phyloP scores from a whole-genome alignment of 805 yeast species.

The Saccharomycopsis vini region DNA sequence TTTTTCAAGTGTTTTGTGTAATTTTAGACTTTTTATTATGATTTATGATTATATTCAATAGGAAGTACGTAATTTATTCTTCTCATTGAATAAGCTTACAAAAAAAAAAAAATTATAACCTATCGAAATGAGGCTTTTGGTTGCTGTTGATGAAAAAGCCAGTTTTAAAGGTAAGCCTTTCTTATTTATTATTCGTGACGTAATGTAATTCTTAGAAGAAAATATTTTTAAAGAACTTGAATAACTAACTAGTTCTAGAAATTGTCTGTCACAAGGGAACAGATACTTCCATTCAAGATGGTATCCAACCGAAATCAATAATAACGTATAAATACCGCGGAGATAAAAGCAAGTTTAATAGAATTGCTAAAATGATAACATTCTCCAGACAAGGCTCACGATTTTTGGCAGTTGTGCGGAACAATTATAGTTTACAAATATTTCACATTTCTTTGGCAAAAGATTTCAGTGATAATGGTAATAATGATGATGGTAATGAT shows the following conservation, averaged over 20 bases:
- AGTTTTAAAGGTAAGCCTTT: conserved; percentile 11
- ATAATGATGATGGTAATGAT: background rate
- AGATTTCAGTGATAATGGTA: too few relatives aligned
- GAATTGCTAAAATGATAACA: conserved; percentile 4
- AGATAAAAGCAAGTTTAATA: background rate
- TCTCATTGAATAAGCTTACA: too few relatives aligned
- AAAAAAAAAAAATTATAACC: background rate
- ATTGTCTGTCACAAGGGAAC: conserved; percentile 10
- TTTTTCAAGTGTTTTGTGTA: too few relatives aligned
- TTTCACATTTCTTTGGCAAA: background rate
- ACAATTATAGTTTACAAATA: conserved; percentile 8
- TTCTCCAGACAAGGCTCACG: background rate
- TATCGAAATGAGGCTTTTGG: conserved; percentile 1
- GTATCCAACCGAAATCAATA: conserved; percentile 7
- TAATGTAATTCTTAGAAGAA: background rate
- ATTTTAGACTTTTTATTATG: too few relatives aligned
- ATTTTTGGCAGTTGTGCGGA: conserved; percentile 9
- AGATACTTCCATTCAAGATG: conserved; percentile 15
- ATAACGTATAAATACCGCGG: conserved; percentile 3
- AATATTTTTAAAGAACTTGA: background rate
- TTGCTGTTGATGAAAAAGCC: conserved; percentile 11
- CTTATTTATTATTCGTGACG: background rate
- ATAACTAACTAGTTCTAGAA: conserved; percentile 6
- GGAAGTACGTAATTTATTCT: too few relatives aligned
- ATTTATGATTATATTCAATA: too few relatives aligned